Evolutionary conservation across 805 yeast species (phyloP).

Genomic region (Jamesozyma rosinii): DNA sequence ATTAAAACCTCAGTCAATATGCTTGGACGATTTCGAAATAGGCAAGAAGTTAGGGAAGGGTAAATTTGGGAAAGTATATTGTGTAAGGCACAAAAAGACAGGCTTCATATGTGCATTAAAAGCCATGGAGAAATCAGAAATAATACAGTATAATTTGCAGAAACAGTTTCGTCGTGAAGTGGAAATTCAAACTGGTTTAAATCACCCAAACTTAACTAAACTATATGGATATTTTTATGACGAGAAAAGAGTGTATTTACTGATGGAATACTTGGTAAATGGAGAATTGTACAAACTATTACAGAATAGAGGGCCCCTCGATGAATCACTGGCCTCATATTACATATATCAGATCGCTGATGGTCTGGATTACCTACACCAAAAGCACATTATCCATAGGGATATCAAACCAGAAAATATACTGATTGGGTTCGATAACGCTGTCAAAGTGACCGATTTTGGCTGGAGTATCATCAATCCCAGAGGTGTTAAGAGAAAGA

Average conservation of each 20-base stretch:
- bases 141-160: constrained; percentile 65
- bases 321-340: constrained; percentile 63
- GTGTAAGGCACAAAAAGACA: constrained; percentile 65
- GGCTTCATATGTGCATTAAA: constrained; percentile 85
- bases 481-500: constrained; percentile 50
- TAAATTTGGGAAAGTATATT: constrained; percentile 84
- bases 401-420: constrained; percentile 94
- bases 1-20: constrained; percentile 7
- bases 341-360: constrained; percentile 76
- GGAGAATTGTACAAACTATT: constrained; percentile 80
- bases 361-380: constrained; percentile 71
- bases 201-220: constrained; percentile 73
- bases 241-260: constrained; percentile 64
- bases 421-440: constrained; percentile 63
- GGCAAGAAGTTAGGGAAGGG: constrained; percentile 89
- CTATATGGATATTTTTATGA: constrained; percentile 84
- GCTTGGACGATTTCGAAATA: constrained; percentile 59
- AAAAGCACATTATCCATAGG: constrained; percentile 74
- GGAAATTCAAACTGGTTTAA: constrained; percentile 73
- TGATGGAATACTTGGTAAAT: constrained; percentile 73
- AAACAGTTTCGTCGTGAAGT: constrained; percentile 84
- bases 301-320: constrained; percentile 57
- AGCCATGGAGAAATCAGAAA: constrained; percentile 78
- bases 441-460: constrained; percentile 80
- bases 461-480: constrained; percentile 84